A percentile compares a stretch with the other conserved stretches of the same genome.
Evolutionary conservation across 2,329 filamentous ascomycete species (phyloP).

Genomic region (Talaromyces marneffei): DNA sequence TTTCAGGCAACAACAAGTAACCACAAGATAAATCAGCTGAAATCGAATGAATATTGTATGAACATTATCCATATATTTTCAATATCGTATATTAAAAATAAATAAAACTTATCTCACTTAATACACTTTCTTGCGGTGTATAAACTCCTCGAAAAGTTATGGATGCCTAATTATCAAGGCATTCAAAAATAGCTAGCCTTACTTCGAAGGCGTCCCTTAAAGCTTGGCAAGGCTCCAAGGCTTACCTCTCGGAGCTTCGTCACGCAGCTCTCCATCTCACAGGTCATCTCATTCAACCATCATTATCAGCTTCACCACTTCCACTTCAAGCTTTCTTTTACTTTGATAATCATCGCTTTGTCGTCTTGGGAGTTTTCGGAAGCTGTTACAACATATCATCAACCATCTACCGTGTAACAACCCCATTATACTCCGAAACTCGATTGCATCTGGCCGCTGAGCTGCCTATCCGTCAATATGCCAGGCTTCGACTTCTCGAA

Average conservation of each 20-base stretch:
- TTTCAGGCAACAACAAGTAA: not conserved
- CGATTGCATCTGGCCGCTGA: constrained; percentile 12
- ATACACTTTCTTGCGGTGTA: not conserved
- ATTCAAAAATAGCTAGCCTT: not conserved
- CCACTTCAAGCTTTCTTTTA: constrained; percentile 25
- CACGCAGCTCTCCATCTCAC: constrained; percentile 34
- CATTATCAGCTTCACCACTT: constrained; percentile 13
- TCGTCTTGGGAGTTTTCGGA: not conserved
- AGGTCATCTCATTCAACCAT: constrained; percentile 33
- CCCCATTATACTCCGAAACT: not conserved
- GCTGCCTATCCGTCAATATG: constrained; percentile 55
- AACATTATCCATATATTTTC: not conserved
- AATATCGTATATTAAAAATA: too few relatives aligned
- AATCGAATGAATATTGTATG: not conserved
- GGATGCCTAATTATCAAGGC: not conserved
- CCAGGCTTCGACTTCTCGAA: constrained; percentile 99
- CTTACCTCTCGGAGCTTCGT: constrained; percentile 35
- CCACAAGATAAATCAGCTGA: not conserved
- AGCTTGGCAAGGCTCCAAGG: constrained; percentile 24
- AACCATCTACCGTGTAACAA: not conserved
- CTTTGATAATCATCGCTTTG: constrained; percentile 28
- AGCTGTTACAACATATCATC: not conserved
- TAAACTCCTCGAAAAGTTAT: not conserved
- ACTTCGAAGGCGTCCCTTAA: not conserved
- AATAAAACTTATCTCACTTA: too few relatives aligned